A percentile compares a stretch with the other conserved stretches of the same genome.
Conservation (phyloP, 179 eudicot genomes). For the Spinacia oleracea region DNA sequence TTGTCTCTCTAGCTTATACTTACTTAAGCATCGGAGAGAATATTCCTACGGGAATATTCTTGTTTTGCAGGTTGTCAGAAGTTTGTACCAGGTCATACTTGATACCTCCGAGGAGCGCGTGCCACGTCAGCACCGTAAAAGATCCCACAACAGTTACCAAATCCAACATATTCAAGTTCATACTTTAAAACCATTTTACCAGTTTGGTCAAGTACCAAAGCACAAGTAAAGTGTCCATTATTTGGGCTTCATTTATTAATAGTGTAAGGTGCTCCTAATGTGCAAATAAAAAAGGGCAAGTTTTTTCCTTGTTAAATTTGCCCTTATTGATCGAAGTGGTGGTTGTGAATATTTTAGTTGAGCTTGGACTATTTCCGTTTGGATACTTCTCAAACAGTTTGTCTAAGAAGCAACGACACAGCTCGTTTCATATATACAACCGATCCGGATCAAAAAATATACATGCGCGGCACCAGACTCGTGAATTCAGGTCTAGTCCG, state of each 20-base stretch:
- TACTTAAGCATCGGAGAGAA: no score
- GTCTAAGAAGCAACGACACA: slow-evolving; percentile 29
- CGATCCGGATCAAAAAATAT: no score
- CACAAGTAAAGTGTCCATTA: background rate
- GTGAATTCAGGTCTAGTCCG: no score
- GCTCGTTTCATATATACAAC: slow-evolving; percentile 23
- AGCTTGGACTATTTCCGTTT: background rate
- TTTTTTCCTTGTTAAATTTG: background rate
- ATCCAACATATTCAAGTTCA: background rate
- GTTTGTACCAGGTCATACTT: no score
- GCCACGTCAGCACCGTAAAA: no score
- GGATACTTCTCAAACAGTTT: background rate
- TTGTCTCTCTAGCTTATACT: no score
- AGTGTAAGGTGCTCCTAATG: slow-evolving; percentile 18
- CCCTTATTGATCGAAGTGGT: background rate
- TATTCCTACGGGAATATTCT: no score
- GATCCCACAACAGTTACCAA: no score
- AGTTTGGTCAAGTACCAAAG: slow-evolving; percentile 8
- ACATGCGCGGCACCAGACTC: no score
- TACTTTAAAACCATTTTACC: background rate
- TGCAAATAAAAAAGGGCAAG: background rate
- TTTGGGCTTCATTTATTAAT: background rate
- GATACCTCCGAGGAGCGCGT: no score
- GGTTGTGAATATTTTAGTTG: background rate
- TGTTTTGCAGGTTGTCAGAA: no score